Percentiles rank a stretch among this genome's conserved stretches.
These are phyloP conservation scores for Basidiobolus meristosporus DNA, from an alignment of 371 early-diverging fungal genomes.

Conservation along the genomic window DNA sequence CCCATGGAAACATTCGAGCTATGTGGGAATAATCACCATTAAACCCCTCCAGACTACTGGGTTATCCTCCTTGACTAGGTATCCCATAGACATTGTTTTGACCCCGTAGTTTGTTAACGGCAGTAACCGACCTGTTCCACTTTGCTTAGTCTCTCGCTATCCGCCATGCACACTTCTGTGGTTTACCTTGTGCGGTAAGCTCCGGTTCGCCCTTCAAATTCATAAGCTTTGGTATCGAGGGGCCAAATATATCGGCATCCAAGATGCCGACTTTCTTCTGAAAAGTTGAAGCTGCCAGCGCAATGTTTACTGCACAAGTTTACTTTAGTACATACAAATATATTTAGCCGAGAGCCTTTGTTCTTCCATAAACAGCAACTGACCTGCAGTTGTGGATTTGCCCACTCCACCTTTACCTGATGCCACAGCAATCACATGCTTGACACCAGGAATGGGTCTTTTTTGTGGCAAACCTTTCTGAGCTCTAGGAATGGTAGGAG, in stretches of 20 bases:
- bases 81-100: constrained; percentile 85
- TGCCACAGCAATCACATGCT: constrained; percentile 56
- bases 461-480: constrained; percentile 45
- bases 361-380: background rate
- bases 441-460: constrained; percentile 38
- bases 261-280: constrained; percentile 52
- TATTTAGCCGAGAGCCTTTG: background rate
- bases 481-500: constrained; percentile 30
- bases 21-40: constrained; percentile 27
- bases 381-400: constrained; percentile 73
- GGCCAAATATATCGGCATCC: constrained; percentile 84
- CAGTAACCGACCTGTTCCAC: constrained; percentile 26
- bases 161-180: background rate
- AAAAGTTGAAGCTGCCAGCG: constrained; percentile 41
- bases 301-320: constrained; percentile 42
- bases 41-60: constrained; percentile 84
- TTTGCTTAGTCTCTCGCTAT: constrained; percentile 2
- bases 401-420: constrained; percentile 87
- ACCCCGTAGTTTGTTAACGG: constrained; percentile 70
- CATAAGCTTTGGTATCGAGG: constrained; percentile 73
- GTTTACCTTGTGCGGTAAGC: constrained; percentile 24
- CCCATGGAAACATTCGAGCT: background rate
- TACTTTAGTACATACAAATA: background rate
- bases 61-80: constrained; percentile 49
- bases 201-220: constrained; percentile 57